Percentiles rank a stretch among this genome's conserved stretches.
phyloP scores from a whole-genome alignment of 1,284 basidiomycete genomes.

The Schizophyllum commune region DNA sequence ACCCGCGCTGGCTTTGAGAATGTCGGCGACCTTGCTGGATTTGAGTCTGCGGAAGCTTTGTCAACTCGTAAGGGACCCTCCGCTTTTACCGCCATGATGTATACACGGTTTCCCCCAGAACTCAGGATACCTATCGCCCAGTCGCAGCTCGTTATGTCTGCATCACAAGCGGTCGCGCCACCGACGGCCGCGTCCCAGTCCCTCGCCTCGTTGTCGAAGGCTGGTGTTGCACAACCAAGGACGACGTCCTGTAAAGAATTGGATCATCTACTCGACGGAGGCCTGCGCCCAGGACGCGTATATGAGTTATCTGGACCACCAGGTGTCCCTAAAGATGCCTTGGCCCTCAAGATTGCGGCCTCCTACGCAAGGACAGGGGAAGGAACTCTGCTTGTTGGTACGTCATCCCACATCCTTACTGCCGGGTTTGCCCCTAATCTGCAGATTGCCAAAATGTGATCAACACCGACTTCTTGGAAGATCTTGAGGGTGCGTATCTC shows the following conservation, averaged over 20 bases:
- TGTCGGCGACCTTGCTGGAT: conserved; percentile 33
- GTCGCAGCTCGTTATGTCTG: conserved; percentile 35
- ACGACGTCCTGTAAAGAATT: conserved; percentile 15
- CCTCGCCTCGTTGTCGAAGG: conserved; percentile 32
- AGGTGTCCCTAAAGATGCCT: conserved; percentile 52
- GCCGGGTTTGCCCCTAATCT: conserved; percentile 5
- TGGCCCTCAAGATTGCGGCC: conserved; percentile 41
- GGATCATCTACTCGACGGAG: conserved; percentile 52
- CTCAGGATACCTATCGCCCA: conserved; percentile 36
- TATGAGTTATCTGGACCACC: conserved; percentile 71
- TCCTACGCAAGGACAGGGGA: conserved; percentile 36
- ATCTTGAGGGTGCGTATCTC: conserved; percentile 16
- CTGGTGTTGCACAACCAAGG: conserved; percentile 25
- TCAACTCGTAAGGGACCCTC: conserved; percentile 11
- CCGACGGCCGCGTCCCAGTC: conserved; percentile 7
- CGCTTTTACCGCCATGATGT: background rate
- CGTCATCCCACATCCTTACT: conserved; percentile 12
- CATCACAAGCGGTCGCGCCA: conserved; percentile 21
- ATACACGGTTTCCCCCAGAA: conserved; percentile 24
- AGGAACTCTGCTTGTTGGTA: conserved; percentile 58
- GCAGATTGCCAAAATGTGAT: conserved; percentile 66
- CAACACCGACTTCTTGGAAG: conserved; percentile 27
- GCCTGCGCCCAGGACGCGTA: conserved; percentile 49
- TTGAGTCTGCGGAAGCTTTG: conserved; percentile 34
- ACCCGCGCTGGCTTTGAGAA: conserved; percentile 44